These are phyloP conservation scores for Nakaseomyces bracarensis DNA, from an alignment of 1,139 yeast species.

Conservation along the genomic window DNA sequence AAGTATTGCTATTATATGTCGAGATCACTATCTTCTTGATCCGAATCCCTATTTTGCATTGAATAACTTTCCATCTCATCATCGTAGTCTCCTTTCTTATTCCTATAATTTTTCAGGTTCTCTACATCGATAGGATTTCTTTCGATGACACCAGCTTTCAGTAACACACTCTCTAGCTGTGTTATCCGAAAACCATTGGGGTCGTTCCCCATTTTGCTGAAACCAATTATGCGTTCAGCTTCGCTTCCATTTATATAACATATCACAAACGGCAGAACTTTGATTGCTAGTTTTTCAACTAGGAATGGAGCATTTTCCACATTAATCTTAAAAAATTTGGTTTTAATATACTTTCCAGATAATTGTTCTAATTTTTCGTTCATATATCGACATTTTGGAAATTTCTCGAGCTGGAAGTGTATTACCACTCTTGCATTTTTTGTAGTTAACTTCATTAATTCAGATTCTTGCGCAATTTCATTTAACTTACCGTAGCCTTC, in stretches of 20 bases:
- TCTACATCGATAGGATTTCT: background rate
- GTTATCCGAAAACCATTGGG: conserved; percentile 37
- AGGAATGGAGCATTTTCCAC: conserved; percentile 68
- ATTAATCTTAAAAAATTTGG: conserved; percentile 48
- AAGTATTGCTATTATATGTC: conserved; percentile 31
- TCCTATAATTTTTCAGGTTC: background rate
- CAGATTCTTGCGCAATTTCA: conserved; percentile 43
- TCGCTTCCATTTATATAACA: conserved; percentile 57
- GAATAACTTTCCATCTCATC: background rate
- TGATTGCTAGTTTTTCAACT: conserved; percentile 50
- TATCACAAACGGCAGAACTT: conserved; percentile 64
- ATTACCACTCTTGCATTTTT: conserved; percentile 41
- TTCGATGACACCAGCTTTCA: background rate
- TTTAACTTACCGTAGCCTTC: conserved; percentile 40
- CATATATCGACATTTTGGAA: conserved; percentile 54
- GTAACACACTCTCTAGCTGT: conserved; percentile 37
- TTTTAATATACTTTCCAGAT: conserved; percentile 50
- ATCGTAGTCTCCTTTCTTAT: background rate
- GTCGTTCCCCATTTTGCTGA: conserved; percentile 44
- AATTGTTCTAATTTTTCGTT: conserved; percentile 40
- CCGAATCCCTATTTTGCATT: conserved; percentile 7
- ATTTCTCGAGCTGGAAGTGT: conserved; percentile 58
- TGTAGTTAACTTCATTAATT: conserved; percentile 46
- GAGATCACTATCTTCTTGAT: conserved; percentile 37
- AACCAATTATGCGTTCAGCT: conserved; percentile 53